Evolutionary conservation across 2,329 filamentous ascomycete species (phyloP).

Genomic region (Passalora sequoiae): DNA sequence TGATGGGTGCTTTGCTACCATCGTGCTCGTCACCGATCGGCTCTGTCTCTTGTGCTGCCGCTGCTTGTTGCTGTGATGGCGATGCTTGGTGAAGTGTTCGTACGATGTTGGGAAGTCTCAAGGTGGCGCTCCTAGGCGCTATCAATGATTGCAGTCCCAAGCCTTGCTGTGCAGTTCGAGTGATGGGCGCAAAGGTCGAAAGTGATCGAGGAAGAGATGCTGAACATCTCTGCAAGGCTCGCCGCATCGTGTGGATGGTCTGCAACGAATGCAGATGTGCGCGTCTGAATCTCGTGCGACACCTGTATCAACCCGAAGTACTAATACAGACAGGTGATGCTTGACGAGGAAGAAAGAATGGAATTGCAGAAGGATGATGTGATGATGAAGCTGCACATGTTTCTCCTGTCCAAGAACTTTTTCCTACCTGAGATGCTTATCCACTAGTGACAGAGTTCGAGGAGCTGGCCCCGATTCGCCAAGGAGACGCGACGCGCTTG

Average conservation of each 20-base stretch:
- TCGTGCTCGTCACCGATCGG: no score
- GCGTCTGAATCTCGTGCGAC: not conserved
- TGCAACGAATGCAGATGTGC: not conserved
- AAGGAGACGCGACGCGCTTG: no score
- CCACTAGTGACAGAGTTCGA: no score
- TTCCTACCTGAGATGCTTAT: no score
- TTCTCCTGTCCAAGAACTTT: no score
- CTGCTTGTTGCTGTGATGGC: constrained; percentile 35
- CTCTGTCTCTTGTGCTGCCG: constrained; percentile 22
- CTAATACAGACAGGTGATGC: not conserved
- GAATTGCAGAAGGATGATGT: no score
- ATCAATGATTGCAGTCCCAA: constrained; percentile 11
- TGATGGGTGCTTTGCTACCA: constrained; percentile 29
- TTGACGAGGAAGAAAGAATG: no score
- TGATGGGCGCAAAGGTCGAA: constrained; percentile 13
- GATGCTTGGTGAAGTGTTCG: constrained; percentile 35
- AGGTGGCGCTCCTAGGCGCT: constrained; percentile 33
- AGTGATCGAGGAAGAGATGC: constrained; percentile 25
- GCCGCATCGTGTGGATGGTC: constrained; percentile 24
- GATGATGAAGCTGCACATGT: no score
- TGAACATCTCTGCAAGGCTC: constrained; percentile 30
- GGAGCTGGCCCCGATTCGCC: no score
- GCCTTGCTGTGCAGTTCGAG: constrained; percentile 15
- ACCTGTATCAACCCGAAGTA: not conserved
- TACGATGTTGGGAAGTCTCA: constrained; percentile 33